Evolutionary conservation across 495 filamentous ascomycete species (phyloP).

Genomic region (Penicillium flavigenum): DNA sequence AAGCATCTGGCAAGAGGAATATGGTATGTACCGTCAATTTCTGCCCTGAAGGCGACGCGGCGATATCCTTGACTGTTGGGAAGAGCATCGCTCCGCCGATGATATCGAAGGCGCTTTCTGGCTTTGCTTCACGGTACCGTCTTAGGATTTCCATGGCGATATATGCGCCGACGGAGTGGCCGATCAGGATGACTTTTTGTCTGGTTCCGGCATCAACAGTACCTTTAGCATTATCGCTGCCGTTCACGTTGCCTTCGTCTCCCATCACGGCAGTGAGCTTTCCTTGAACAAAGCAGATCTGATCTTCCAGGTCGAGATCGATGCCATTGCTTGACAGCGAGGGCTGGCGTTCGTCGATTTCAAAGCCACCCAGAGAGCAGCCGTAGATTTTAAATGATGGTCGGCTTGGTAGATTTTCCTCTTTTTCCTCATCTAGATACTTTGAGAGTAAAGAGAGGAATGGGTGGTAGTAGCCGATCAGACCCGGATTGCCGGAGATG

Average conservation of each 20-base stretch:
- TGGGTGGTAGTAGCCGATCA: conserved; percentile 74
- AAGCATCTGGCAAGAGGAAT: conserved; percentile 9
- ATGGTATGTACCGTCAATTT: conserved; percentile 52
- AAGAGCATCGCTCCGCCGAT: conserved; percentile 68
- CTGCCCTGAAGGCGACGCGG: conserved; percentile 60
- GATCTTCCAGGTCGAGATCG: conserved; percentile 53
- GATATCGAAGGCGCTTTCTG: conserved; percentile 44
- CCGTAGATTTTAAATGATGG: conserved; percentile 56
- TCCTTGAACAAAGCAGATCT: conserved; percentile 54
- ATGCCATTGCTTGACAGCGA: not conserved
- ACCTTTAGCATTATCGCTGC: not conserved
- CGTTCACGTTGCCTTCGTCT: not conserved
- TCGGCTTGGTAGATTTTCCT: not conserved
- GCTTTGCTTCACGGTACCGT: conserved; percentile 39
- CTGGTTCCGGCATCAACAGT: not conserved
- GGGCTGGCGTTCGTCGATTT: conserved; percentile 35
- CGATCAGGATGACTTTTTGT: conserved; percentile 68
- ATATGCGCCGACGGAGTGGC: conserved; percentile 80
- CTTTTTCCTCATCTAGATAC: conserved; percentile 14
- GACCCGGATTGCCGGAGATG: conserved; percentile 83
- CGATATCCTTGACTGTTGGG: conserved; percentile 75
- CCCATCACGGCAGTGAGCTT: conserved; percentile 26
- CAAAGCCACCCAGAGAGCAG: conserved; percentile 72
- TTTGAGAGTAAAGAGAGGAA: conserved; percentile 60
- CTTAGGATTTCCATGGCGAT: conserved; percentile 72